Conservation (phyloP, 116 monocot genomes). For the Cymodocea nodosa region DNA sequence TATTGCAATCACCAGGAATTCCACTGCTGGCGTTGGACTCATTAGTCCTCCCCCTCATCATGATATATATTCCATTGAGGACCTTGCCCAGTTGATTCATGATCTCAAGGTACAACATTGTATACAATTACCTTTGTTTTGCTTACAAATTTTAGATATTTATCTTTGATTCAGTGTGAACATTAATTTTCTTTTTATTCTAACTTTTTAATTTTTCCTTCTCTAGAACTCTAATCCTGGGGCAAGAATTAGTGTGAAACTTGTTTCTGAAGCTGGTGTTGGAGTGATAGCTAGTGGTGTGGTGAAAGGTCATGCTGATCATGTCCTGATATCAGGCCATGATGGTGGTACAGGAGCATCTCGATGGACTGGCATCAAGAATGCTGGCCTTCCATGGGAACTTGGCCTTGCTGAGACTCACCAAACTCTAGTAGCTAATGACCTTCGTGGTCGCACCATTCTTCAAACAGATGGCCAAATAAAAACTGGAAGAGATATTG, state of each 20-base stretch:
- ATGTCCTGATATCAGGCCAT: slow-evolving; percentile 97
- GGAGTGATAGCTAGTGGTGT: slow-evolving; percentile 99
- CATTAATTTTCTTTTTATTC: background rate
- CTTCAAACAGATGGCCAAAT: slow-evolving; percentile 98
- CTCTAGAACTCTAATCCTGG: slow-evolving; percentile 85
- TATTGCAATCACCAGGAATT: slow-evolving; percentile 96
- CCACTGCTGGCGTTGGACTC: slow-evolving; percentile 95
- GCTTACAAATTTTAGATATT: background rate
- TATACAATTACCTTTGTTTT: background rate
- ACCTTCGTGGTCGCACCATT: slow-evolving; percentile 88
- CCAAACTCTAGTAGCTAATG: slow-evolving; percentile 91
- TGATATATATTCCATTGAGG: slow-evolving; percentile 99
- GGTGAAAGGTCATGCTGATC: slow-evolving; percentile 99
- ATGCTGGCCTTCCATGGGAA: slow-evolving; percentile 99
- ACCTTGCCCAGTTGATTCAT: slow-evolving; percentile 95
- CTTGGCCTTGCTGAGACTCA: slow-evolving; percentile 98
- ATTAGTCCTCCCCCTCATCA: slow-evolving; percentile 99
- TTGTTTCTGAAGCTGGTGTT: slow-evolving; percentile 97
- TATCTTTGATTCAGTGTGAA: background rate
- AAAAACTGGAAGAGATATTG: slow-evolving; percentile 97
- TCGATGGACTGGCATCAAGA: slow-evolving; percentile 97
- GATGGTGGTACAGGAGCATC: slow-evolving; percentile 99
- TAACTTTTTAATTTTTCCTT: background rate
- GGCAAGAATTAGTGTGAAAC: slow-evolving; percentile 93
- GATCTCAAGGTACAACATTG: slow-evolving; percentile 75